Base-by-base conservation (phyloP, 805 yeast species). In the Cyberlindnera nakhonratchasimensis region DNA sequence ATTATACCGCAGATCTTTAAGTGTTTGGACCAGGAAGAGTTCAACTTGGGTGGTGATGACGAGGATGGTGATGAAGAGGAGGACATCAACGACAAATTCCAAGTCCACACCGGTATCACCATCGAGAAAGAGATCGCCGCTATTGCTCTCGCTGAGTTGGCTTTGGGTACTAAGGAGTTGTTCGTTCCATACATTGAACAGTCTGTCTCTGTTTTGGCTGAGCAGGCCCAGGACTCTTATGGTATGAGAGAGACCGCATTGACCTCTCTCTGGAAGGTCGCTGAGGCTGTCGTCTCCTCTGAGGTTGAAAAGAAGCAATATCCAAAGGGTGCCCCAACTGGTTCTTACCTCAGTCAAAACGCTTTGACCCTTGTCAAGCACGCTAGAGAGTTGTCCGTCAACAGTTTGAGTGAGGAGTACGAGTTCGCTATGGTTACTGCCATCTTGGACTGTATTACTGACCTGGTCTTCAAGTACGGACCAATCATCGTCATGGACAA, bases 111-210 rank as follows among this genome's bases (percentile, higher is more conserved):
- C 39, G 97, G 96, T 71, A 79, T 93, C 56, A 87, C 97, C 52
- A 83, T 86, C 55, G 99, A 91, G 69, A 91, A 91, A 68, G 96
- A 90, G 69, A 86, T 88, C 52, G 96, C 96, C n/a, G 76, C 90
- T 34, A 87, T 88, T 58, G 93, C 96, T 7, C 68, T 89, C 53
- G 79, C 86, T 37, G 98, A 93, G 62, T 77, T 90, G 61, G 96
- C 96, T 39, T 65, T 75, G 41, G 96, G 95, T 55, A 86, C 96
- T 37, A 85, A 89, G 59, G 81, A 77, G 45, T 80, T 80, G 40
- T 89, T 91, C 67, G 76, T 81, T 57, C 80, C 80, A 57, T 88
- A 80, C 58, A 83, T 88, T 47, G 88, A 86, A 62, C 68, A 79
- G 43, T 74, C 89, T 20, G 66, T 85, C 54, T 72, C 74, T 49